A percentile compares a stretch with the other conserved stretches of the same genome.
These are phyloP conservation scores for Ulmus americana DNA, from an alignment of 331 rosid genomes.

Conservation along the genomic window DNA sequence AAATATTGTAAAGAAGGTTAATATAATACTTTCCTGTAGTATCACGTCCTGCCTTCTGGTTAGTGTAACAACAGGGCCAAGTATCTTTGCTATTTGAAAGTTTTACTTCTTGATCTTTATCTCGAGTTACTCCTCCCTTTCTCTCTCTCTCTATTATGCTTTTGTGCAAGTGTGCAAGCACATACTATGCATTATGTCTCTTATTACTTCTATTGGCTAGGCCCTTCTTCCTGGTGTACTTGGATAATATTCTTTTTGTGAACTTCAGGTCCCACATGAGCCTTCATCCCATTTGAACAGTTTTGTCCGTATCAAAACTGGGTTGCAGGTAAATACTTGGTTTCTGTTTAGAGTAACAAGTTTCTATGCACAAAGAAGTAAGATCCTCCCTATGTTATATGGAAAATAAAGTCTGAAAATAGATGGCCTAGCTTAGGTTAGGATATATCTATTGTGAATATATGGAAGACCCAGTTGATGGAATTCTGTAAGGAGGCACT, in stretches of 20 bases:
- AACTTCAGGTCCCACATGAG: slow-evolving; percentile 63
- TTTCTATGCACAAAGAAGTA: not conserved
- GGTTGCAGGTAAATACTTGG: slow-evolving; percentile 60
- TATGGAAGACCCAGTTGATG: not conserved
- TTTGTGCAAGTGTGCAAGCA: not conserved
- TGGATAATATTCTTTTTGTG: slow-evolving; percentile 11
- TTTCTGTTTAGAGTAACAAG: not conserved
- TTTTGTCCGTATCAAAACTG: slow-evolving; percentile 72
- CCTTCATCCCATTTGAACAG: slow-evolving; percentile 60
- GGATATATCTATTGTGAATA: not conserved
- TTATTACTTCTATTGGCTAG: slow-evolving; percentile 16
- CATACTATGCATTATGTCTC: not conserved
- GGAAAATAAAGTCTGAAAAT: not conserved
- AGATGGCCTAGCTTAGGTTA: not conserved
- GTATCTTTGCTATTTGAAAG: not conserved
- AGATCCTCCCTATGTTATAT: no score
- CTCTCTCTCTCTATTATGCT: not conserved
- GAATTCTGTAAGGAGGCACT: not conserved
- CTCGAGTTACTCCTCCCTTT: not conserved
- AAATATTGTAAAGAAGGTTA: not conserved
- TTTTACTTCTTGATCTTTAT: no score
- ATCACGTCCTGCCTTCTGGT: slow-evolving; percentile 12
- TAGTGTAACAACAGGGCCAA: not conserved
- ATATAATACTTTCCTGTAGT: not conserved
- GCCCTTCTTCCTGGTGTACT: slow-evolving; percentile 3